phyloP scores from a whole-genome alignment of 202 grass and related monocot species.

The Cymbopogon flexuosus region DNA sequence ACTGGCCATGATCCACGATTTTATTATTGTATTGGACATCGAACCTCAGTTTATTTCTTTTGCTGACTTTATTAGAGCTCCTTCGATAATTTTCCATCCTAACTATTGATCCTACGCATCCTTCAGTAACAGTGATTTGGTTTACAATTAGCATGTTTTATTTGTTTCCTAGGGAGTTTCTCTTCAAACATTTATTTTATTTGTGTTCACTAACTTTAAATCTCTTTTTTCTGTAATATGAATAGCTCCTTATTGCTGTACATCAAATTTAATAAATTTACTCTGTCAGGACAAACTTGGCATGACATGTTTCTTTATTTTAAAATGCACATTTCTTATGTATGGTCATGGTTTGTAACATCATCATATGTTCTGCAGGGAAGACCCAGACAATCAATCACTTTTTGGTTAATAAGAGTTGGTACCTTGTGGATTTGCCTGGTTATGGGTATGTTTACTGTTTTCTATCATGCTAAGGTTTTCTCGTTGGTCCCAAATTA shows the following conservation, averaged over 20 bases:
- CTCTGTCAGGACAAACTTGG: neutral
- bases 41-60: neutral
- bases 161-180: neutral
- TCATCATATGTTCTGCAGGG: conserved; percentile 43
- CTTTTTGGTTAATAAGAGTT: conserved; percentile 91
- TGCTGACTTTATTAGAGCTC: neutral
- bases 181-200: neutral
- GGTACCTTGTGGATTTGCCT: conserved; percentile 94
- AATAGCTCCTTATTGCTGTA: neutral
- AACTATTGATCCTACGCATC: neutral
- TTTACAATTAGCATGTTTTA: neutral
- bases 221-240: neutral
- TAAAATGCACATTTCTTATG: neutral
- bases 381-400: conserved; percentile 97
- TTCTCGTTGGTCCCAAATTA: neutral
- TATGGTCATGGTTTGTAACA: neutral
- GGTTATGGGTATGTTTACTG: conserved; percentile 74
- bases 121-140: neutral
- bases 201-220: neutral
- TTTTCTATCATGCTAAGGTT: neutral
- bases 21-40: neutral
- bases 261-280: conserved; percentile 8
- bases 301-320: neutral
- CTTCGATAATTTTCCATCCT: neutral
- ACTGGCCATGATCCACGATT: neutral